Base-by-base conservation (phyloP, 2,329 filamentous ascomycete species). In the Nemania sp. region DNA sequence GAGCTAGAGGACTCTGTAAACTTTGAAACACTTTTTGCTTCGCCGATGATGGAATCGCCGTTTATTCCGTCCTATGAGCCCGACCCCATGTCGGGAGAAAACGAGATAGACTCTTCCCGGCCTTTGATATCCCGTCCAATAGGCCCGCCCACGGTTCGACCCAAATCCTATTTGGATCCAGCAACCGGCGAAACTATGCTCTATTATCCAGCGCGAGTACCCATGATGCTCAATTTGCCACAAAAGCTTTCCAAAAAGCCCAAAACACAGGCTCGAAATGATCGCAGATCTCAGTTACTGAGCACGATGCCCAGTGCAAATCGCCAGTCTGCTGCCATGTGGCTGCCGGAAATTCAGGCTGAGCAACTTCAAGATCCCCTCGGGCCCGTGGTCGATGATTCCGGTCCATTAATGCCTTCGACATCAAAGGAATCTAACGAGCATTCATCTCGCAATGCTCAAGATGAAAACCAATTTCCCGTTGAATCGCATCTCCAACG, bases 191-290 rank as follows among this genome's bases (percentile, higher is more conserved):
- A 95, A 72, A 85, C 90, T 73, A 97, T 98, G 93, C 89, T 97
- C 10, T 98, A 91, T 80, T 99, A 99, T 78, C 96, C 96, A 15
- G 96, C 96, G 2, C 94, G 93, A 0, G 96, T 99, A 2, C 96
- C 96, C 2, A 90, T 92, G 70, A 94, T 97, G 90, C 86, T 99
- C 65, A 98, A 97, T 74, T 83, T 99, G 13, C 96, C 96, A 0
- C 93, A 94, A 52, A 92, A 93, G 74, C 82, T 98, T 58, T 97
- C 94, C 0, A 92, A 90, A 74, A 86, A 89, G 60, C 89, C 91
- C 8, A 87, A 91, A 61, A 82, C 87, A 2, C 81, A 85, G 10
- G 85, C 89, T 5, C 86, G 90, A 63, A 90, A 93, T 64, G 87
- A 90, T 72, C 88, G 93, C 62, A 89, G 92, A 24, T 92, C 93